Evolutionary conservation across 164 flowering plant genomes (phyloP), one percentile per base, ranked within the genome.

Genomic region (Santalum album): DNA sequence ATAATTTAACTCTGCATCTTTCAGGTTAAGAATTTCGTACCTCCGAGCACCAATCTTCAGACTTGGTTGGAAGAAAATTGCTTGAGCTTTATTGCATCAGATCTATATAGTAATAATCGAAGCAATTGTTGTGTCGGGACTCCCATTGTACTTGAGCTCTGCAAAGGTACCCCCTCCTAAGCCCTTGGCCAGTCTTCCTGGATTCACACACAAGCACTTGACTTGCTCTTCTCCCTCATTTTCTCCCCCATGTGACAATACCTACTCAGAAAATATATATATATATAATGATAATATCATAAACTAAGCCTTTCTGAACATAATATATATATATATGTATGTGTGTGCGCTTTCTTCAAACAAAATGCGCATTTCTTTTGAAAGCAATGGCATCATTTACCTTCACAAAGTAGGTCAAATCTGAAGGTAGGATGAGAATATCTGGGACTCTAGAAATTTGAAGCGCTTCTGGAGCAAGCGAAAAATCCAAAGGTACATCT

Each of bases 111-210:
- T 70, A 43, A 90, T 70, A 36, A 94, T 66, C 17, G 90, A 75
- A 72, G 89, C 96, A 65, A 59, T 69, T 17, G 84, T 66, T 24
- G 56, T 74, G 17, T 80, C 86, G 25, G 78, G 73, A 58, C 56
- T 65, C 18, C 65, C 70, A 22, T 53, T 60, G 72, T 80, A 85
- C 61, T 76, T 70, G 35, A 92, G 76, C 77, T 87, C 92, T 35
- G 71, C 90, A 63, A 94, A 94, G 61, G 83, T 83, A 34, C 96
- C 97, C 7, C 92, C 97, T 57, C 94, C 90, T 54, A 85, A 78
- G 21, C 99, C 99, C 75, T 87, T 86, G 45, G 97, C 74, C 12
- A 90, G 73, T 72, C 96, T 80, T 32, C 97, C 99, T 16, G 99
- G 99, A 66, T 94, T 94, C 27, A 87, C 65, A 53, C 90, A 79